Conservation (phyloP, 2,329 filamentous ascomycete genomes). For the Arthrobotrys sphaeroides region DNA sequence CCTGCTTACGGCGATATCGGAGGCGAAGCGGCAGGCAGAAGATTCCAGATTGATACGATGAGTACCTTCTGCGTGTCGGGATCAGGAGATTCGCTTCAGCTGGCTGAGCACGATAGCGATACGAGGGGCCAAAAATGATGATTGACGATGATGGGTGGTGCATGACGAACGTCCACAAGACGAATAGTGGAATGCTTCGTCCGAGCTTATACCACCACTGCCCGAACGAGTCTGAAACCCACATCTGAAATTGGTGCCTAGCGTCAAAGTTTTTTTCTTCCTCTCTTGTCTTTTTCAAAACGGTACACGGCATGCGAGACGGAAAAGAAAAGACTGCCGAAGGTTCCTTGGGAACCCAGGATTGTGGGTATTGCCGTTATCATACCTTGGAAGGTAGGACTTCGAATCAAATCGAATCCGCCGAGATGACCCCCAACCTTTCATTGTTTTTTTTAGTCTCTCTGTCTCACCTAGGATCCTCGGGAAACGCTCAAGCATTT, state of each 20-base stretch:
- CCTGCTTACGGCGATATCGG: constrained; percentile 27
- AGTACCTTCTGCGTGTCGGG: background rate
- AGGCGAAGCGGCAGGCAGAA: background rate
- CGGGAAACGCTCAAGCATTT: constrained; percentile 21
- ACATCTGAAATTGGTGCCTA: constrained; percentile 20
- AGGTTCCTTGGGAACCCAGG: background rate
- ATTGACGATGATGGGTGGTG: constrained; percentile 9
- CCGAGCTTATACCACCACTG: constrained; percentile 4
- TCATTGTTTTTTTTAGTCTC: background rate
- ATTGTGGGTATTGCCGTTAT: constrained; percentile 3
- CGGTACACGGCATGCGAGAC: constrained; percentile 8
- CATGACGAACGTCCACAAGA: constrained; percentile 3
- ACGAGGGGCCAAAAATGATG: background rate
- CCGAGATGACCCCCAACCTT: constrained; percentile 37
- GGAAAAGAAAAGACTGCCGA: constrained; percentile 13
- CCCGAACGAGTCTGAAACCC: background rate
- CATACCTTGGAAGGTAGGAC: background rate
- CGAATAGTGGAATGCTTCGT: background rate
- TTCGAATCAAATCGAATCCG: background rate
- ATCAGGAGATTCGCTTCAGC: constrained; percentile 1
- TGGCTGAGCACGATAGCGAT: constrained; percentile 26
- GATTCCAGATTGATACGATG: constrained; percentile 4
- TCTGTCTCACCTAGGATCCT: background rate
- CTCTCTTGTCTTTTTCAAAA: background rate
- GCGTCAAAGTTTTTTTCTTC: constrained; percentile 1